Conservation (phyloP, 2,329 filamentous ascomycete species). For the Graphiopsis chlorocephala region DNA sequence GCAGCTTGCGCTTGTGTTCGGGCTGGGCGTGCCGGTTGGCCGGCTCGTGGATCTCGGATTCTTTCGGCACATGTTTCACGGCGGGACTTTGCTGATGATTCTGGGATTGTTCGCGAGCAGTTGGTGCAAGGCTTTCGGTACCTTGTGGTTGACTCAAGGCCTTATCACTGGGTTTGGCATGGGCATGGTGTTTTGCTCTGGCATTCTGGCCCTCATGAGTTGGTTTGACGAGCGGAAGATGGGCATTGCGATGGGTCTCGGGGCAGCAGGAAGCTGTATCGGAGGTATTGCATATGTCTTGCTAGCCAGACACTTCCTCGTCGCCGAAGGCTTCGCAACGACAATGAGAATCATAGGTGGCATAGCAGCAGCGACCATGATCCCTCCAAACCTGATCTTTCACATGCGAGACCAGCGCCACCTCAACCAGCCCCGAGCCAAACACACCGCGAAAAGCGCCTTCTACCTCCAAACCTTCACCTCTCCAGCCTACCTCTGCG, state of each 20-base stretch:
- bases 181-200: slow-evolving; percentile 34
- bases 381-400: slow-evolving; percentile 26
- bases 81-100: slow-evolving; percentile 30
- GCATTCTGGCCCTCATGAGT: slow-evolving; percentile 31
- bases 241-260: slow-evolving; percentile 34
- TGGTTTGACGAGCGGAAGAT: slow-evolving; percentile 37
- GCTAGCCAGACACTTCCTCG: slow-evolving; percentile 32
- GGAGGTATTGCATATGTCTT: slow-evolving; percentile 37
- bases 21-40: slow-evolving; percentile 33
- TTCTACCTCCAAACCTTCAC: slow-evolving; percentile 9
- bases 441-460: background rate
- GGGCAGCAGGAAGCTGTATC: slow-evolving; percentile 34
- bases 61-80: slow-evolving; percentile 32
- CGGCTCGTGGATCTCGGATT: slow-evolving; percentile 33
- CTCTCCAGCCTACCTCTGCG: slow-evolving; percentile 23
- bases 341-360: slow-evolving; percentile 29
- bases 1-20: slow-evolving; percentile 36
- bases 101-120: slow-evolving; percentile 26
- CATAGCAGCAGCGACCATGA: slow-evolving; percentile 24
- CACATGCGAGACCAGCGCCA: slow-evolving; percentile 21
- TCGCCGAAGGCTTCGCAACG: slow-evolving; percentile 31
- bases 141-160: slow-evolving; percentile 35
- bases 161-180: slow-evolving; percentile 33
- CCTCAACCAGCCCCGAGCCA: background rate
- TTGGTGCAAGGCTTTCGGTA: slow-evolving; percentile 26